These are phyloP conservation scores for Gracilaria gracilis DNA, from an alignment of 23 red algal species.

Conservation along the genomic window DNA sequence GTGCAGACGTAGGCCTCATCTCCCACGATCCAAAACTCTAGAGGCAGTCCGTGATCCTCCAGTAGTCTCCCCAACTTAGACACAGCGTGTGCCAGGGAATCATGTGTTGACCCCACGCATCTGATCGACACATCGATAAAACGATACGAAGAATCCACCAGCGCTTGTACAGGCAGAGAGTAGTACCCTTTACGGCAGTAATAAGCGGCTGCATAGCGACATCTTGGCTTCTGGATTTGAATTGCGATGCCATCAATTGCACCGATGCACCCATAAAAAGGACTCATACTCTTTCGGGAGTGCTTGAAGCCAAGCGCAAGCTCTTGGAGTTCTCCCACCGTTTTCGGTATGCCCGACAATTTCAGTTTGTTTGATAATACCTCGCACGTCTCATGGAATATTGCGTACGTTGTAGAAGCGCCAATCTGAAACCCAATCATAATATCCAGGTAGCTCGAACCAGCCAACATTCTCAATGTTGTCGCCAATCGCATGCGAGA, in stretches of 20 bases:
- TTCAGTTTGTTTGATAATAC: background rate
- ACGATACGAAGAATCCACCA: slow-evolving; percentile 24
- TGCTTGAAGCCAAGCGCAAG: slow-evolving; percentile 9
- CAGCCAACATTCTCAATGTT: slow-evolving; percentile 18
- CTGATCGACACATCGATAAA: slow-evolving; percentile 27
- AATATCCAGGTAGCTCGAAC: slow-evolving; percentile 21
- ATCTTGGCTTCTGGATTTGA: slow-evolving; percentile 16
- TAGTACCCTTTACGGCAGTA: slow-evolving; percentile 41
- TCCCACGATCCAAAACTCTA: slow-evolving; percentile 43
- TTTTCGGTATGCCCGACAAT: slow-evolving; percentile 3
- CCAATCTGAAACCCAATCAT: background rate
- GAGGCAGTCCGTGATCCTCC: background rate
- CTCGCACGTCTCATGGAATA: slow-evolving; percentile 27
- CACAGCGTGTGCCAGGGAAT: slow-evolving; percentile 2
- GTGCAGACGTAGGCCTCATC: slow-evolving; percentile 35
- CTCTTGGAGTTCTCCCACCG: background rate
- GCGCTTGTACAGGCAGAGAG: slow-evolving; percentile 11
- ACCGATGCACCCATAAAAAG: slow-evolving; percentile 16
- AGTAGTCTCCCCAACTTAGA: slow-evolving; percentile 7
- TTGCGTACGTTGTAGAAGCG: slow-evolving; percentile 7
- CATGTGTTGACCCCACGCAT: slow-evolving; percentile 29
- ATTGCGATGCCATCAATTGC: slow-evolving; percentile 32
- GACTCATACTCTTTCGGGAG: background rate
- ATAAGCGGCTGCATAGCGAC: background rate
- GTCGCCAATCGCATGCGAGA: slow-evolving; percentile 21